These are phyloP conservation scores for Dryas drummondii DNA, from an alignment of 306 rosid species.

Conservation along the genomic window DNA sequence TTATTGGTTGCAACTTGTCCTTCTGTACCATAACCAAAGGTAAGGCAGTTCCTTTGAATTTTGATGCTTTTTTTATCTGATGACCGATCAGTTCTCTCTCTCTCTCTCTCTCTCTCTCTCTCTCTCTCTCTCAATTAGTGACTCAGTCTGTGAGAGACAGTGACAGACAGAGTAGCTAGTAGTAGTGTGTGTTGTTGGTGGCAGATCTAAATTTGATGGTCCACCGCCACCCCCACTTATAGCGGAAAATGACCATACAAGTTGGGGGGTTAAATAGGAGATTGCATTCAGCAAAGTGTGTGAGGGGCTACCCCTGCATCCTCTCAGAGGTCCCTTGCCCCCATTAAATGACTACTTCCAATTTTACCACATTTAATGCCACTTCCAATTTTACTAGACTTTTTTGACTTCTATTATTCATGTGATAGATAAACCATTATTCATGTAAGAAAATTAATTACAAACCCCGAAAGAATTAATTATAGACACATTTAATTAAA, in stretches of 20 bases:
- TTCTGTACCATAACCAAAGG: constrained; percentile 23
- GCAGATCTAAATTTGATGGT: constrained; percentile 39
- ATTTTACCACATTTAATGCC: not conserved
- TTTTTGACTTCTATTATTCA: too few species aligned
- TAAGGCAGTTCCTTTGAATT: not conserved
- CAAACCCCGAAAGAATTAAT: too few species aligned
- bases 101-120: not conserved
- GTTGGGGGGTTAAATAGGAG: constrained; percentile 34
- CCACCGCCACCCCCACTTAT: constrained; percentile 65
- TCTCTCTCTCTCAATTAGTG: not conserved
- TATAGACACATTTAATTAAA: too few species aligned
- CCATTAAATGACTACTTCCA: constrained; percentile 24
- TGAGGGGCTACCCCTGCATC: not conserved
- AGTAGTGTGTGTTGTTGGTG: constrained; percentile 26
- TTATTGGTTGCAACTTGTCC: constrained; percentile 47
- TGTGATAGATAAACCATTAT: too few species aligned
- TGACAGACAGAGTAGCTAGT: not conserved
- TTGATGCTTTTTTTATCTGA: not conserved
- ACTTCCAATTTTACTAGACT: too few species aligned
- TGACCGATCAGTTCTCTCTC: constrained; percentile 4
- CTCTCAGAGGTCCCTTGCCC: constrained; percentile 8
- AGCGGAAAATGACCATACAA: constrained; percentile 65
- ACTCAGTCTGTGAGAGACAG: not conserved
- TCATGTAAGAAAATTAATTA: too few species aligned
- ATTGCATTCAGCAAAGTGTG: not conserved